Percentiles rank a stretch among this genome's conserved stretches.
phyloP scores from a whole-genome alignment of 2,329 filamentous ascomycete genomes.

The Penicillium concentricum region DNA sequence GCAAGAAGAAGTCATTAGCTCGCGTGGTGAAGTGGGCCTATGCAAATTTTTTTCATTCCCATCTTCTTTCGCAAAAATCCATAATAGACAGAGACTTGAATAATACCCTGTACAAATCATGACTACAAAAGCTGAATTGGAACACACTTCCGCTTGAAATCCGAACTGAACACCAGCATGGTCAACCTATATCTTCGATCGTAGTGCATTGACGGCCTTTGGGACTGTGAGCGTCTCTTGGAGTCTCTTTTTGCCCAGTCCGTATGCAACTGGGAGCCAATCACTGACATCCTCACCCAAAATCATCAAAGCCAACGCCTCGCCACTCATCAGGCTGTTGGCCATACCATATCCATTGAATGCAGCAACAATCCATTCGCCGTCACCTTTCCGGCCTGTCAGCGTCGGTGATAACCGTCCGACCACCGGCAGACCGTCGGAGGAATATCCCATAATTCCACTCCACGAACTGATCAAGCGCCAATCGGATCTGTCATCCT shows the following conservation, averaged over 20 bases:
- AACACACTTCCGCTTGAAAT: background rate
- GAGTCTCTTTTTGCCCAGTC: conserved; percentile 16
- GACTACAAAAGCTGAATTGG: background rate
- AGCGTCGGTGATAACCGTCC: conserved; percentile 46
- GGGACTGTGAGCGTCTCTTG: conserved; percentile 13
- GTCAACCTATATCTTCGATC: conserved; percentile 12
- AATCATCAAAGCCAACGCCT: conserved; percentile 30
- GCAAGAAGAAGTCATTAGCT: background rate
- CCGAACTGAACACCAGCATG: too few species aligned
- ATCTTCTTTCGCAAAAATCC: background rate
- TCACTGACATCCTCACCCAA: conserved; percentile 25
- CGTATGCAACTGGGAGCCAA: conserved; percentile 31
- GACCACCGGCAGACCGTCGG: conserved; percentile 53
- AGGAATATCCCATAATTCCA: conserved; percentile 52
- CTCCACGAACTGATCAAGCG: conserved; percentile 30
- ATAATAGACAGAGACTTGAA: background rate
- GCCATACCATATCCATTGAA: conserved; percentile 68
- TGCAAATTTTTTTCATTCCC: background rate
- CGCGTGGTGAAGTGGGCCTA: conserved; percentile 1
- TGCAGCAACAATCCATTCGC: conserved; percentile 56
- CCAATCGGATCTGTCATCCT: conserved; percentile 11
- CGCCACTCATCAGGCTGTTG: conserved; percentile 48
- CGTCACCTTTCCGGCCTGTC: conserved; percentile 30
- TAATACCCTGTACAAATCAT: conserved; percentile 8
- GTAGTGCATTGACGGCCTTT: conserved; percentile 14